phyloP scores from a whole-genome alignment of 176 grass and related monocot species.

The Carex kokanica region DNA sequence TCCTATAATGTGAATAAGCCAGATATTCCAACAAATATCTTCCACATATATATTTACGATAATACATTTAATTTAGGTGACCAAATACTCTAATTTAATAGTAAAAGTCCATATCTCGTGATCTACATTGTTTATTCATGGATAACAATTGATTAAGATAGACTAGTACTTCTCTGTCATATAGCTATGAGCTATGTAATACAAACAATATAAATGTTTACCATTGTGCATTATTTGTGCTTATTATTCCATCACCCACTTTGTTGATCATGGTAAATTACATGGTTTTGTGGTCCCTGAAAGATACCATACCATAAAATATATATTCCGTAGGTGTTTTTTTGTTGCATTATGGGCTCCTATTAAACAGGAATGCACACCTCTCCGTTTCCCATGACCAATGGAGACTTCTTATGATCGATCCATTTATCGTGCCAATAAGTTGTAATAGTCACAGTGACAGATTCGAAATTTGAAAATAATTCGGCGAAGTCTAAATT shows the following conservation, averaged over 20 bases:
- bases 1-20: no score
- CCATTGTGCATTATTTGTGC: neutral
- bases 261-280: conserved; percentile 5
- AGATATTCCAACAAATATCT: neutral
- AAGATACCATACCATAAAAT: neutral
- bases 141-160: neutral
- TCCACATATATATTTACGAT: neutral
- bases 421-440: neutral
- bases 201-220: neutral
- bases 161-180: neutral
- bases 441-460: neutral
- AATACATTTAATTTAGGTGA: neutral
- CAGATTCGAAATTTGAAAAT: neutral
- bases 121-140: conserved; percentile 5
- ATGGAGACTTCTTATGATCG: neutral
- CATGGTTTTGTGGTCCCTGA: conserved; percentile 19
- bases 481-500: neutral
- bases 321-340: neutral
- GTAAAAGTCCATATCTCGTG: neutral
- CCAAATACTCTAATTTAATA: neutral
- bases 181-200: conserved; percentile 1
- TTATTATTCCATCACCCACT: neutral
- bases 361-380: neutral
- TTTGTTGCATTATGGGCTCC: neutral
- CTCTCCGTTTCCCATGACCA: neutral